phyloP scores from a whole-genome alignment of 805 yeast species.

The Sugiyamaella boreocaroliniensis region DNA sequence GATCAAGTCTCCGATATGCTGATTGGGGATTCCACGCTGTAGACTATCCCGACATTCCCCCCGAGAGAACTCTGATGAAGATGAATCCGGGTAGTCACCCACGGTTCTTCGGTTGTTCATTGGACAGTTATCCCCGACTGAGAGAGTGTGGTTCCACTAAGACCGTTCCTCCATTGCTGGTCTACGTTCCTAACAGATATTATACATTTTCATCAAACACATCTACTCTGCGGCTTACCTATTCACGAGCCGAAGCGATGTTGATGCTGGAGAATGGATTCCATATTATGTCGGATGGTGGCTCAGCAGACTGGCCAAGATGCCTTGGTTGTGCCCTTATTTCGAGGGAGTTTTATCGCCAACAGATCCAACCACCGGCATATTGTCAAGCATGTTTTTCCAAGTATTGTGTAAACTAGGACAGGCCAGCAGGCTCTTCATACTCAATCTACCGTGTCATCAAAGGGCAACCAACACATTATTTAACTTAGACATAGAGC shows the following conservation, averaged over 20 bases:
- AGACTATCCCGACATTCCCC: constrained; percentile 23
- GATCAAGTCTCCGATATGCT: constrained; percentile 23
- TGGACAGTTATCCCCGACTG: constrained; percentile 48
- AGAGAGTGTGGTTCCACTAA: constrained; percentile 49
- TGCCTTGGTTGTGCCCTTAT: constrained; percentile 83
- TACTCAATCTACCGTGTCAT: too few relatives aligned
- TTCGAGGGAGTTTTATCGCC: constrained; percentile 70
- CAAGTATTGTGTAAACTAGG: constrained; percentile 45
- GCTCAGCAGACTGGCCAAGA: constrained; percentile 63
- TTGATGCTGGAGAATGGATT: constrained; percentile 69
- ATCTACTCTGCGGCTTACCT: constrained; percentile 64
- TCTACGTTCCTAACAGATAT: constrained; percentile 70
- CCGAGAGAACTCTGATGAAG: constrained; percentile 4
- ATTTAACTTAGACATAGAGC: too few relatives aligned
- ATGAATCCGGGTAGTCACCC: constrained; percentile 38
- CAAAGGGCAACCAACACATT: too few relatives aligned
- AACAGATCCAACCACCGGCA: constrained; percentile 49
- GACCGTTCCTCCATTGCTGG: constrained; percentile 67
- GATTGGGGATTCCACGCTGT: neutral
- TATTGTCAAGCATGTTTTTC: constrained; percentile 70
- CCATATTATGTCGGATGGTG: constrained; percentile 61
- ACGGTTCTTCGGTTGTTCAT: constrained; percentile 73
- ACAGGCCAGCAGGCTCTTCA: neutral
- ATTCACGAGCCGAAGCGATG: constrained; percentile 50
- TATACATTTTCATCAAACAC: constrained; percentile 60